Evolutionary conservation across 1,284 basidiomycete genomes (phyloP).

Genomic region (Laetiporus sulphureus): DNA sequence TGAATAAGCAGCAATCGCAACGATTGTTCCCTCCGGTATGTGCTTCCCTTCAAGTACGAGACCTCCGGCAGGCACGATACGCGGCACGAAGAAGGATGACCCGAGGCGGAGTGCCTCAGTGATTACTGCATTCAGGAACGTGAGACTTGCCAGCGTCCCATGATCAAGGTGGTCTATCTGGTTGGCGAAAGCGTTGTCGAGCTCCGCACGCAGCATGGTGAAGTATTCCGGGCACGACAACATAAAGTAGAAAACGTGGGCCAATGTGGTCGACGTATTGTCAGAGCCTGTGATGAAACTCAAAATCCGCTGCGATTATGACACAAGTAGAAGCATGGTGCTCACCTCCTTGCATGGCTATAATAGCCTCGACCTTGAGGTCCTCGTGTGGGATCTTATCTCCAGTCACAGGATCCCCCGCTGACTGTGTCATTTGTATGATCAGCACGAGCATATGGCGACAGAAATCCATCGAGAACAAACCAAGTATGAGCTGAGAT

Average conservation of each 20-base stretch:
- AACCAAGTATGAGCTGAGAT: too few species aligned
- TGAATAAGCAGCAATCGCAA: constrained; percentile 20
- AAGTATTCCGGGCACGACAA: constrained; percentile 11
- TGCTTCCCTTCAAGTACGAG: constrained; percentile 12
- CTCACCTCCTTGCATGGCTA: constrained; percentile 1
- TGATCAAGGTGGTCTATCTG: constrained; percentile 5
- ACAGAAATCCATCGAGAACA: too few species aligned
- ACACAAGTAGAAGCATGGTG: constrained; percentile 7
- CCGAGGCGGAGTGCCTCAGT: constrained; percentile 19
- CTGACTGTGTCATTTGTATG: too few species aligned
- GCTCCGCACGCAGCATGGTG: constrained; percentile 16
- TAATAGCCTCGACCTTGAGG: too few species aligned
- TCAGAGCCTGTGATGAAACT: constrained; percentile 11
- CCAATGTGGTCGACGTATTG: constrained; percentile 14
- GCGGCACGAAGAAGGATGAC: constrained; percentile 19
- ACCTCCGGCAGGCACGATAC: constrained; percentile 18
- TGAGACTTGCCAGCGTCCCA: constrained; percentile 12
- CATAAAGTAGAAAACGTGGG: constrained; percentile 17
- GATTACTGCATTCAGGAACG: constrained; percentile 21
- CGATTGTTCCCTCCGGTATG: constrained; percentile 22
- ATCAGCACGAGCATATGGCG: too few species aligned
- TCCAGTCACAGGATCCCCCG: too few species aligned
- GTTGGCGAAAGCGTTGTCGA: constrained; percentile 17
- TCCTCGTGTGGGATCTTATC: too few species aligned
- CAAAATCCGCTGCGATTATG: constrained; percentile 1